These are phyloP conservation scores for Noccaea bulbosa DNA, from an alignment of 345 rosid genomes.

Conservation along the genomic window DNA sequence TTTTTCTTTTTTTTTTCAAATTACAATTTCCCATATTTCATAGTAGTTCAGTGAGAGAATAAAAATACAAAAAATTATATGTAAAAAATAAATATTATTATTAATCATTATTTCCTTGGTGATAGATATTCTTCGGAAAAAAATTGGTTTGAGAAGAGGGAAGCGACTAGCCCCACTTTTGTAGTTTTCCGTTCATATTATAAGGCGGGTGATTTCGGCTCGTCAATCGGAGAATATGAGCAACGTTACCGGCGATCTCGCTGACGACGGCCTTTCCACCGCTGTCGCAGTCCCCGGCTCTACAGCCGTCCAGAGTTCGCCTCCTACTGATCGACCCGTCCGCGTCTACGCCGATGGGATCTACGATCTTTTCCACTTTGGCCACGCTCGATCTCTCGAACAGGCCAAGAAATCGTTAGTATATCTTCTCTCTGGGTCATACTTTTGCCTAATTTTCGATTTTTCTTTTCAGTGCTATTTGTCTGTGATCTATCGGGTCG, in stretches of 20 bases:
- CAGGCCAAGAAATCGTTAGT: conserved; percentile 88
- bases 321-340: conserved; percentile 61
- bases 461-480: conserved; percentile 17
- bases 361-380: conserved; percentile 98
- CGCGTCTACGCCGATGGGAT: conserved; percentile 98
- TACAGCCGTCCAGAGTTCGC: conserved; percentile 10
- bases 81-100: background rate
- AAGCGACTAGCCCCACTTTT: conserved; percentile 27
- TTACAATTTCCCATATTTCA: too few relatives aligned
- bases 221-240: conserved; percentile 42
- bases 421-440: background rate
- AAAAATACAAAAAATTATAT: background rate
- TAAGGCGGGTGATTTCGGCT: conserved; percentile 24
- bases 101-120: background rate
- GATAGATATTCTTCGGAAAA: conserved; percentile 12
- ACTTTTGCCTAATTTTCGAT: background rate
- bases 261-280: conserved; percentile 14
- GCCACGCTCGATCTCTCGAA: conserved; percentile 95
- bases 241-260: conserved; percentile 37
- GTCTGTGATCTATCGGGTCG: conserved; percentile 22
- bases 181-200: conserved; percentile 13
- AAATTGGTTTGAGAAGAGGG: conserved; percentile 28
- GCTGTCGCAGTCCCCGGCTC: conserved; percentile 37
- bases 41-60: too few relatives aligned
- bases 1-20: background rate